Evolutionary conservation across 2,329 filamentous ascomycete species (phyloP).

Genomic region (Trichothecium sympodiale): DNA sequence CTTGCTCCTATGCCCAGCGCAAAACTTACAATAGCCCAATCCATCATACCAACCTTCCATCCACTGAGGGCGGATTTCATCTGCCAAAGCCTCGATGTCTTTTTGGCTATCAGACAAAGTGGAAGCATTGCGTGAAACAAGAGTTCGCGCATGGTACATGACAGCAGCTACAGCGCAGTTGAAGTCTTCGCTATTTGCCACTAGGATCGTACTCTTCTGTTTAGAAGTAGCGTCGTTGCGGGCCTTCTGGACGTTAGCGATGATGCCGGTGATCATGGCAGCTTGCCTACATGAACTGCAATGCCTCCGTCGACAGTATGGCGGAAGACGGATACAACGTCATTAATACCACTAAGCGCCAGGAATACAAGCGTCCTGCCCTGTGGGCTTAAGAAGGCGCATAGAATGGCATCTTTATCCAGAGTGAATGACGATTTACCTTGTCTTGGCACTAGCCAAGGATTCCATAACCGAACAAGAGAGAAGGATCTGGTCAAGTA

Average conservation of each 20-base stretch:
- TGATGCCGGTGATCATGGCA: too few species aligned
- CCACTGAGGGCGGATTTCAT: constrained; percentile 53
- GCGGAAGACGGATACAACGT: constrained; percentile 59
- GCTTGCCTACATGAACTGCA: constrained; percentile 47
- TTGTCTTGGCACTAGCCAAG: constrained; percentile 85
- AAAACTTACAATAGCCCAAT: constrained; percentile 65
- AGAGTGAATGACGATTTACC: constrained; percentile 55
- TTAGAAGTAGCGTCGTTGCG: constrained; percentile 52
- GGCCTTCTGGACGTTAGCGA: constrained; percentile 25
- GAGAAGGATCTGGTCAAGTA: constrained; percentile 57
- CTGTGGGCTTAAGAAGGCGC: constrained; percentile 61
- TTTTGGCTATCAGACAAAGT: constrained; percentile 29
- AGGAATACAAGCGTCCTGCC: constrained; percentile 70
- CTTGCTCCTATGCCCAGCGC: neutral
- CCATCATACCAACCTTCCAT: constrained; percentile 85
- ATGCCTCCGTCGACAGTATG: constrained; percentile 56
- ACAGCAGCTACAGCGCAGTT: constrained; percentile 68
- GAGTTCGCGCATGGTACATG: constrained; percentile 74
- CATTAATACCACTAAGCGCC: constrained; percentile 61
- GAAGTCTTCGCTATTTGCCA: constrained; percentile 60
- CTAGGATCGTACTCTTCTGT: constrained; percentile 51
- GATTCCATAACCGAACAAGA: constrained; percentile 65
- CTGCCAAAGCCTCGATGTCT: constrained; percentile 33
- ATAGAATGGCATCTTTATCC: constrained; percentile 68
- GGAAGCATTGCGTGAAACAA: constrained; percentile 29